These are phyloP conservation scores for Aspergillus sclerotioniger DNA, from an alignment of 495 filamentous ascomycete genomes.

Conservation along the genomic window DNA sequence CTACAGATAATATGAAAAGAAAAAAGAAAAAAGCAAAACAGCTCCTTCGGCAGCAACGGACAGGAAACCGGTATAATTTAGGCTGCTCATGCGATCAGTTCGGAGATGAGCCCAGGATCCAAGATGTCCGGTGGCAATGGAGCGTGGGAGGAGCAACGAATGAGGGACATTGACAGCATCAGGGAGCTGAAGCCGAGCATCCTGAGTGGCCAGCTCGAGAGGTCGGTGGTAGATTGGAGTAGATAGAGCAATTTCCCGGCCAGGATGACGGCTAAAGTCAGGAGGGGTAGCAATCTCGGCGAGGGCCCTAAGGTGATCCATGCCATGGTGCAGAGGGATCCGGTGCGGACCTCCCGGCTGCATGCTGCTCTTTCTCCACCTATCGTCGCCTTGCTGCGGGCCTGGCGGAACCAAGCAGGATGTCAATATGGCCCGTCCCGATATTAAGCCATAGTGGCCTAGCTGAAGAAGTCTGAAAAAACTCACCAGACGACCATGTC, in stretches of 20 bases:
- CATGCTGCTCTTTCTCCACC: slow-evolving; percentile 12
- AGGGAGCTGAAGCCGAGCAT: neutral
- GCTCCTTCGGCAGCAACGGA: neutral
- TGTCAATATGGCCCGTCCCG: neutral
- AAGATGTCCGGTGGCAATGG: slow-evolving; percentile 3
- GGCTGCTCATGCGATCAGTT: slow-evolving; percentile 7
- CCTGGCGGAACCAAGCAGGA: slow-evolving; percentile 4
- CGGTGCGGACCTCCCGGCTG: neutral
- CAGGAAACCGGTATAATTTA: neutral
- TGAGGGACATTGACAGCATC: slow-evolving; percentile 3
- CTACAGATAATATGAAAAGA: neutral
- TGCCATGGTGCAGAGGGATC: neutral
- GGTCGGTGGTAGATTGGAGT: neutral
- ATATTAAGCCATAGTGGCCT: neutral
- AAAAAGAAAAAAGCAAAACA: neutral
- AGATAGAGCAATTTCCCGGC: neutral
- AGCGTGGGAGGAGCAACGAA: slow-evolving; percentile 5
- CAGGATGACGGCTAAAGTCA: slow-evolving; percentile 14
- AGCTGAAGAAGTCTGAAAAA: neutral
- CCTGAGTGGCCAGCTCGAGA: neutral
- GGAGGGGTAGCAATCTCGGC: neutral
- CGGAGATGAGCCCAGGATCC: slow-evolving; percentile 14
- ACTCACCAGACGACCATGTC: too few relatives aligned
- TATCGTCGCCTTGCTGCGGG: slow-evolving; percentile 8
- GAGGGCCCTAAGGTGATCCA: slow-evolving; percentile 1